phyloP scores from a whole-genome alignment of 2,329 filamentous ascomycete genomes.

The Xylariaceae sp. region DNA sequence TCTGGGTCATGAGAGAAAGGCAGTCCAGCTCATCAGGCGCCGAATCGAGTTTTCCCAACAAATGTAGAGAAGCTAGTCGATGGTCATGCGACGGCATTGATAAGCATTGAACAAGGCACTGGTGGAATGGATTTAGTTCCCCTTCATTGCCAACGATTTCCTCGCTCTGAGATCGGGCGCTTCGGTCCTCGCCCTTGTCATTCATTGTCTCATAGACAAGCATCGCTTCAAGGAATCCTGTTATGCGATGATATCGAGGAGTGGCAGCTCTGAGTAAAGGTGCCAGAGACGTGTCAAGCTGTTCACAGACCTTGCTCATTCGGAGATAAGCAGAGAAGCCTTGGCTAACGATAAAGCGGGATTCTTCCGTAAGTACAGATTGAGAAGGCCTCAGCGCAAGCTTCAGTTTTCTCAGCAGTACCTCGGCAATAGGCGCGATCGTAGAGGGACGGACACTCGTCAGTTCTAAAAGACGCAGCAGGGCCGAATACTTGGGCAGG shows the following conservation, averaged over 20 bases:
- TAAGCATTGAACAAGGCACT: constrained; percentile 66
- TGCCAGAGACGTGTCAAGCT: constrained; percentile 57
- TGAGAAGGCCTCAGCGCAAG: constrained; percentile 58
- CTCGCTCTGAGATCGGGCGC: constrained; percentile 28
- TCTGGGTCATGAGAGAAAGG: constrained; percentile 63
- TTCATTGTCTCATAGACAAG: constrained; percentile 46
- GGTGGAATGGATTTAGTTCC: constrained; percentile 57
- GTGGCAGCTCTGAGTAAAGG: constrained; percentile 62
- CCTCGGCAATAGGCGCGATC: constrained; percentile 59
- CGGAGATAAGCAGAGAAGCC: constrained; percentile 69
- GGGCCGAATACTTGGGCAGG: constrained; percentile 61
- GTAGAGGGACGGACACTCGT: constrained; percentile 62
- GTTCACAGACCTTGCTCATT: constrained; percentile 55
- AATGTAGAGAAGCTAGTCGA: constrained; percentile 64
- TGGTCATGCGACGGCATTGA: constrained; percentile 69
- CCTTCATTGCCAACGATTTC: constrained; percentile 43
- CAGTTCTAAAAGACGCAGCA: constrained; percentile 58
- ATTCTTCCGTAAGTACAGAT: constrained; percentile 54
- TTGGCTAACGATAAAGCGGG: constrained; percentile 68
- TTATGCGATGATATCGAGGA: constrained; percentile 58
- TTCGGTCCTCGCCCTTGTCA: constrained; percentile 25
- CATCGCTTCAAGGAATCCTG: constrained; percentile 61
- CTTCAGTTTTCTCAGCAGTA: constrained; percentile 61
- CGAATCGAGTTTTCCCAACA: constrained; percentile 59
- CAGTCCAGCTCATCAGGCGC: constrained; percentile 46